These are phyloP conservation scores for Citrullus colocynthis DNA, from an alignment of 306 rosid genomes.

Conservation along the genomic window DNA sequence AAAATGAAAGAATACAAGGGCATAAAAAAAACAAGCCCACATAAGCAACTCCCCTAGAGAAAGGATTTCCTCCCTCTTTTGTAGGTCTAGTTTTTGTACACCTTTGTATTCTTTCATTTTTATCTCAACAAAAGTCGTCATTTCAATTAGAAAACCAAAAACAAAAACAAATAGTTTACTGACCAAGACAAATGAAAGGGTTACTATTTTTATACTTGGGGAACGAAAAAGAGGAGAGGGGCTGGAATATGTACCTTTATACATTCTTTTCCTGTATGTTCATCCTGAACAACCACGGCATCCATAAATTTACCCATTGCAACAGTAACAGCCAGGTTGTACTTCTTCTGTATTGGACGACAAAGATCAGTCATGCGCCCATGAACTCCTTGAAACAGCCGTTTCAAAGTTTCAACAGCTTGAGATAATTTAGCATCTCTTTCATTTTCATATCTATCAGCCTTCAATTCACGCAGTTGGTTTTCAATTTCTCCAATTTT, in stretches of 20 bases:
- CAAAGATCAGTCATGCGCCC: slow-evolving; percentile 99
- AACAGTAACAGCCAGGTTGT: slow-evolving; percentile 94
- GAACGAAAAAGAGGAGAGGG: background rate
- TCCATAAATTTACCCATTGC: slow-evolving; percentile 99
- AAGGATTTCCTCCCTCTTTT: no score
- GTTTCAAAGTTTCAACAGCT: slow-evolving; percentile 95
- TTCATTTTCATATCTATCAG: slow-evolving; percentile 91
- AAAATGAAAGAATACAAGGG: no score
- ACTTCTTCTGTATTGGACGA: slow-evolving; percentile 91
- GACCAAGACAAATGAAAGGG: background rate
- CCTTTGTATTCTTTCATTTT: no score
- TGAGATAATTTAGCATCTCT: slow-evolving; percentile 88
- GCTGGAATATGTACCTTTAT: slow-evolving; percentile 52
- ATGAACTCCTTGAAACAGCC: slow-evolving; percentile 91
- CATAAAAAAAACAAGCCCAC: no score
- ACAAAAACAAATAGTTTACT: background rate
- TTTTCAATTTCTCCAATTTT: slow-evolving; percentile 73
- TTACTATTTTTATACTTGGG: background rate
- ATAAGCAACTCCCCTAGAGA: no score
- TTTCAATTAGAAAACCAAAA: background rate
- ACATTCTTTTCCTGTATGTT: slow-evolving; percentile 97
- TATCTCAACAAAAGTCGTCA: no score
- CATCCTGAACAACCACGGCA: slow-evolving; percentile 95
- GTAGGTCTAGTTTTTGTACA: no score
- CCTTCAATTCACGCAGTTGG: slow-evolving; percentile 85